Base-by-base conservation (phyloP, 148 eudicot species). In the Silene conica region DNA sequence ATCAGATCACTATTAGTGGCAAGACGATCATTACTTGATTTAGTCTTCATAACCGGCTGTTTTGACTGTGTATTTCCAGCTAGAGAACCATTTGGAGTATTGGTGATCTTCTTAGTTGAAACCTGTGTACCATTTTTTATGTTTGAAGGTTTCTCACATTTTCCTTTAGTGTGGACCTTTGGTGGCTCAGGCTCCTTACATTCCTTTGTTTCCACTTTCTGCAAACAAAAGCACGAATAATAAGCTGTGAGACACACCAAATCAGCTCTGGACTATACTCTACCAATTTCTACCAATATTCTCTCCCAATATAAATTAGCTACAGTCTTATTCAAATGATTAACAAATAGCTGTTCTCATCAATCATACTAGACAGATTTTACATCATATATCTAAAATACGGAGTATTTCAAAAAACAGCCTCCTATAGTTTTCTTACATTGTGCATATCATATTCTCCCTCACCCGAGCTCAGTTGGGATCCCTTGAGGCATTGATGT, bases 51-150 rank as follows among this genome's bases (percentile, higher is more conserved):
- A 79, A 67, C 69, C 16, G 84, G 64, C 76, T 83, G 85, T 67
- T 81, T 89, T 16, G 80, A 76, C 46, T 63, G 75, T 50, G 85
- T 69, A 71, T 67, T 86, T 26, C 73, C 66, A 81, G 88, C 52
- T 50, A 73, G 3, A 26, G 84, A 72, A 63, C 92, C 93, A 86
- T 90, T 87, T 75, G 88, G 79, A 73, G 46, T 73, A 63, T 74
- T 81, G 63, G 62, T 75, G 62, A 59, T 72, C 78, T 89, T 93
- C 81, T 81, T 81, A 69, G 60, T 45, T 43, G 70, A 54, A 8
- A 78, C 41, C 54, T 58, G 52, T n/a, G 20, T 38, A 50, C 69
- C 69, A 69, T 28, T 61, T 73, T 82, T 85, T 16, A 79, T 61
- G 67, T 70, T 76, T 21, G 75, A 71, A 69, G 77, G 74, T 77